These are phyloP conservation scores for Clonostachys byssicola DNA, from an alignment of 2,329 filamentous ascomycete species.

Conservation along the genomic window DNA sequence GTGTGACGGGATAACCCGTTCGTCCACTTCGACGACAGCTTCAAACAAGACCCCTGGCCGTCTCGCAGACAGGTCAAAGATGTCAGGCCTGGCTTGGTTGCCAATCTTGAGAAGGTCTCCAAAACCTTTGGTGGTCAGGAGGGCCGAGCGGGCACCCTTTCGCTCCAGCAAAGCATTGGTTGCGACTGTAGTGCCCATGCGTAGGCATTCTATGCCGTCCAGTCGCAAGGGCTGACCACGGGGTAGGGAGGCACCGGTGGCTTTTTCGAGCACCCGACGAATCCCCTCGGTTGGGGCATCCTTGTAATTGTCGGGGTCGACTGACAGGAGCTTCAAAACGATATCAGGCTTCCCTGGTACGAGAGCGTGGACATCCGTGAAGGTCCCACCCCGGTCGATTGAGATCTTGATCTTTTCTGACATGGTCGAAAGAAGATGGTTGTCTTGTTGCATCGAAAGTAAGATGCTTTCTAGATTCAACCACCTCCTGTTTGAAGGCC, in stretches of 20 bases:
- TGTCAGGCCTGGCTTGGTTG: constrained; percentile 66
- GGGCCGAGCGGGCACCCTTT: constrained; percentile 67
- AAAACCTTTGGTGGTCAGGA: constrained; percentile 65
- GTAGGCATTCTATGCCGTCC: constrained; percentile 56
- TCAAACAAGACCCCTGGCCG: constrained; percentile 66
- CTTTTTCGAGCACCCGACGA: constrained; percentile 58
- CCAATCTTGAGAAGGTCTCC: constrained; percentile 70
- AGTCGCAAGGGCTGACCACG: constrained; percentile 22
- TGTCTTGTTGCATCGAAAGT: no score
- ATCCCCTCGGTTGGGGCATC: constrained; percentile 72
- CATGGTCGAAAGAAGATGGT: no score
- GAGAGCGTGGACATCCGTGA: constrained; percentile 66
- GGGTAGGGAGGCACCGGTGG: constrained; percentile 50
- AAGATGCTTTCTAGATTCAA: no score
- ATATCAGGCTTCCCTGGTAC: constrained; percentile 64
- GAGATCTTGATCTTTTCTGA: constrained; percentile 13
- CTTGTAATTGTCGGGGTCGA: constrained; percentile 66
- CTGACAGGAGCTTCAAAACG: constrained; percentile 71
- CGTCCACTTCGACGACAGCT: constrained; percentile 65
- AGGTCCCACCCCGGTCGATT: constrained; percentile 66
- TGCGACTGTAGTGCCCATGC: constrained; percentile 73
- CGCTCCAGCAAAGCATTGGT: constrained; percentile 72
- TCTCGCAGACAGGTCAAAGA: constrained; percentile 66
- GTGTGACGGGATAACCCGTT: constrained; percentile 59
- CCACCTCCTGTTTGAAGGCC: no score